phyloP scores from a whole-genome alignment of 768 basidiomycete species.

The Podaxis sp. region DNA sequence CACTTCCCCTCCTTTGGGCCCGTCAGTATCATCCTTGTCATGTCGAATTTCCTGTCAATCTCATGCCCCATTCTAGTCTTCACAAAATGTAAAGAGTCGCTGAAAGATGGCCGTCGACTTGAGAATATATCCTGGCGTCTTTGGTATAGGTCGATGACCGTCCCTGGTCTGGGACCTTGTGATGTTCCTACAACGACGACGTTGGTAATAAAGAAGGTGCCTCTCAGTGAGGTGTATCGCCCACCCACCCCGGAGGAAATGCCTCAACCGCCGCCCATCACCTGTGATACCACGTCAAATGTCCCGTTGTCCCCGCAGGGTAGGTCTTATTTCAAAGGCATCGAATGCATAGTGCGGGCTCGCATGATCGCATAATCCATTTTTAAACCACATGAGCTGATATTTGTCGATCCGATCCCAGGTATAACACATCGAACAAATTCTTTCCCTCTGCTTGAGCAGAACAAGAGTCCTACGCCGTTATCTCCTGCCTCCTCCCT shows the following conservation, averaged over 20 bases:
- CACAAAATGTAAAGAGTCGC: slow-evolving; percentile 75
- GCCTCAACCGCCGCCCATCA: slow-evolving; percentile 10
- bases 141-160: slow-evolving; percentile 66
- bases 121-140: slow-evolving; percentile 90
- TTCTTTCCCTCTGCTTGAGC: neutral
- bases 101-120: slow-evolving; percentile 77
- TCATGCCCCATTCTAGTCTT: slow-evolving; percentile 52
- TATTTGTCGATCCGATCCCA: slow-evolving; percentile 2
- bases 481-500: neutral
- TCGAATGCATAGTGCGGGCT: neutral
- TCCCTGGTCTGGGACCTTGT: slow-evolving; percentile 29
- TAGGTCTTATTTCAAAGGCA: slow-evolving; percentile 2
- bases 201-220: slow-evolving; percentile 1
- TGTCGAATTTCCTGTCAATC: neutral
- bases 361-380: neutral
- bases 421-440: neutral
- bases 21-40: slow-evolving; percentile 38
- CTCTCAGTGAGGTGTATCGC: slow-evolving; percentile 15
- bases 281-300: neutral
- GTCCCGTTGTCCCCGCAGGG: slow-evolving; percentile 4
- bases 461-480: neutral
- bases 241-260: slow-evolving; percentile 20
- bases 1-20: slow-evolving; percentile 66
- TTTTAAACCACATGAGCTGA: neutral
- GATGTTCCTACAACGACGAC: slow-evolving; percentile 16